Percentiles rank a stretch among this genome's conserved stretches.
Conservation (phyloP, 805 yeast species). For the Maudiozyma turicensis region DNA sequence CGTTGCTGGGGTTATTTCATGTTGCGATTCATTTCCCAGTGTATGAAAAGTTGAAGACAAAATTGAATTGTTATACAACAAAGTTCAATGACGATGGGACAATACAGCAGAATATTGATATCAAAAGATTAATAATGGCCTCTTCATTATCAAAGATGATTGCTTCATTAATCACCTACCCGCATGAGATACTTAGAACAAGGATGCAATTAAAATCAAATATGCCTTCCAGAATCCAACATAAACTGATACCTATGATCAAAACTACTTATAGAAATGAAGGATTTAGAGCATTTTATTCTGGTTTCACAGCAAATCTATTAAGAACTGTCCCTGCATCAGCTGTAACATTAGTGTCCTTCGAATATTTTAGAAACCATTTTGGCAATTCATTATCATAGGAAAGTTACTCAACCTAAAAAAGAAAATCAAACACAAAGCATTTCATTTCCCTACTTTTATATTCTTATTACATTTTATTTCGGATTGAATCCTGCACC, state of each 20-base stretch:
- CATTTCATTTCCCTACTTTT: no score
- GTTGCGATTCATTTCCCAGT: constrained; percentile 96
- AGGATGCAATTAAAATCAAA: constrained; percentile 59
- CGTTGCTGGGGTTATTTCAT: constrained; percentile 80
- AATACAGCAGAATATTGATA: constrained; percentile 19
- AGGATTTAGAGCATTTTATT: constrained; percentile 75
- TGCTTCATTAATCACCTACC: constrained; percentile 84
- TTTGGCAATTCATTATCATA: background rate
- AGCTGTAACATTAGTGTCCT: constrained; percentile 90
- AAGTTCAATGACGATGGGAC: constrained; percentile 6
- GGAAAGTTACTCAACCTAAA: no score
- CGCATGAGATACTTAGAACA: constrained; percentile 90
- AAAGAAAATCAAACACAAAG: no score
- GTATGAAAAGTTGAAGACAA: constrained; percentile 68
- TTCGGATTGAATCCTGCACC: no score
- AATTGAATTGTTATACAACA: constrained; percentile 31
- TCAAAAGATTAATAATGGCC: constrained; percentile 47
- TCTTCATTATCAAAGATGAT: constrained; percentile 77
- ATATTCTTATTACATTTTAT: no score
- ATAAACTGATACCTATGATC: constrained; percentile 20
- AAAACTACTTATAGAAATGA: constrained; percentile 38
- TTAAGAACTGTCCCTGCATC: constrained; percentile 89
- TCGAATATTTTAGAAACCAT: constrained; percentile 60
- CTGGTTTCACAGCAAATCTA: constrained; percentile 80
- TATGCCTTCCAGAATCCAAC: constrained; percentile 18